phyloP scores from a whole-genome alignment of 2,329 filamentous ascomycete genomes.

The Fusarium coffeatum region DNA sequence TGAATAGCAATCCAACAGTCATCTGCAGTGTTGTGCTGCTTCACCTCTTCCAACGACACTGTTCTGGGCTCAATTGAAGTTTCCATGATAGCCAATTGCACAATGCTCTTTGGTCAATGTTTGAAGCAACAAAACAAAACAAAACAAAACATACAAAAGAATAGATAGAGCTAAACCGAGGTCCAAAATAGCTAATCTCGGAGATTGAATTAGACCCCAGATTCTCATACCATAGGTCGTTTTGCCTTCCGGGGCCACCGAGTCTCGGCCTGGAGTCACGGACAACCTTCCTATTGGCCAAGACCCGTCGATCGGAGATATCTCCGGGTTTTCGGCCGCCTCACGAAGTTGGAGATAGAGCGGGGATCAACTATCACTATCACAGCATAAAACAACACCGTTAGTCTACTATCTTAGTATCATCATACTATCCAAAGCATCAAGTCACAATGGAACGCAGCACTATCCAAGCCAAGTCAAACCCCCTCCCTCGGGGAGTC shows the following conservation, averaged over 20 bases:
- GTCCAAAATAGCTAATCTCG: conserved; percentile 22
- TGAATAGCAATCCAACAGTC: conserved; percentile 77
- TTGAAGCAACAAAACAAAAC: neutral
- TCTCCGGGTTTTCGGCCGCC: neutral
- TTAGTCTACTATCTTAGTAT: neutral
- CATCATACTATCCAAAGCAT: neutral
- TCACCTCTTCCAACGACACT: conserved; percentile 53
- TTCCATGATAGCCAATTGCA: conserved; percentile 15
- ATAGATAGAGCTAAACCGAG: neutral
- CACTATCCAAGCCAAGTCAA: conserved; percentile 51
- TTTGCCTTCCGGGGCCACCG: neutral
- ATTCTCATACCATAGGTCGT: neutral
- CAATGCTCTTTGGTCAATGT: neutral
- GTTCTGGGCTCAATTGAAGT: conserved; percentile 6
- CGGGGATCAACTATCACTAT: neutral
- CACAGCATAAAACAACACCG: neutral
- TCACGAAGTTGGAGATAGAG: conserved; percentile 18
- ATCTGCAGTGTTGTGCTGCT: conserved; percentile 59
- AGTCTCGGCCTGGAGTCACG: neutral
- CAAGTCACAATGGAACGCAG: conserved; percentile 44
- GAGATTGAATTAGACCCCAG: neutral
- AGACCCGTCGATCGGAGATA: neutral
- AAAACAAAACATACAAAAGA: neutral
- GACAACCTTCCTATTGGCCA: conserved; percentile 20
- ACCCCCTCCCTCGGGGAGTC: conserved; percentile 56